phyloP scores from a whole-genome alignment of 306 rosid genomes.

The Pyrus communis region DNA sequence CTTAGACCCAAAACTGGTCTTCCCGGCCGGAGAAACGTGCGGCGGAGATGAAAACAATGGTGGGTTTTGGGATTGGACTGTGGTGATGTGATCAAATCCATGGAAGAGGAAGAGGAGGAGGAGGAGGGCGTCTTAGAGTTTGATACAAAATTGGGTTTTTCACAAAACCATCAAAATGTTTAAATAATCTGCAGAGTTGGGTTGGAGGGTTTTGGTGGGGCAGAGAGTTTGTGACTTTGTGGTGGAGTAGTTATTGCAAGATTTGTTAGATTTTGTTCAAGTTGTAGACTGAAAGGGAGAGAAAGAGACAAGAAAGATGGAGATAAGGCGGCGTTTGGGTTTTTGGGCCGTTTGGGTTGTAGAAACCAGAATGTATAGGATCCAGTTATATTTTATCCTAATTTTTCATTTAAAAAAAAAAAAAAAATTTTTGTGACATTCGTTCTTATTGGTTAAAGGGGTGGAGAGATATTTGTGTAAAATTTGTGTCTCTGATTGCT shows the following conservation, averaged over 20 bases:
- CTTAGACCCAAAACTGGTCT: slow-evolving; percentile 10
- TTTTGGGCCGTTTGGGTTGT: slow-evolving; percentile 7
- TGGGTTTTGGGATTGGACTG: slow-evolving; percentile 39
- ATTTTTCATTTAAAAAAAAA: neutral
- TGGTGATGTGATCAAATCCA: slow-evolving; percentile 59
- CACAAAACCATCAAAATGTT: neutral
- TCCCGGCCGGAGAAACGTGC: slow-evolving; percentile 25
- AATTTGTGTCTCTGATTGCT: slow-evolving; percentile 16
- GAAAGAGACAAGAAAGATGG: neutral
- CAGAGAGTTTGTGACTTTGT: slow-evolving; percentile 8
- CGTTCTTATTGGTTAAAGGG: neutral
- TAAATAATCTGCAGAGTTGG: neutral
- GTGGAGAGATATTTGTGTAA: slow-evolving; percentile 8
- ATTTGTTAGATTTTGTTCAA: slow-evolving; percentile 7
- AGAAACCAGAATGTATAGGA: neutral
- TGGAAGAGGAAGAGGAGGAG: neutral
- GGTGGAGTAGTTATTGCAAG: neutral
- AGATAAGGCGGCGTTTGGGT: slow-evolving; percentile 39
- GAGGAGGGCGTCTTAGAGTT: neutral
- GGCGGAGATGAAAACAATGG: slow-evolving; percentile 30
- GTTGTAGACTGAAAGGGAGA: neutral
- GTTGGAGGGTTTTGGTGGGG: slow-evolving; percentile 4
- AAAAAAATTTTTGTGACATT: neutral
- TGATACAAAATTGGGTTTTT: neutral
- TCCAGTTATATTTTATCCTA: slow-evolving; percentile 35